Conservation (phyloP, 768 basidiomycete genomes). For the Macrolepiota fuliginosa region DNA sequence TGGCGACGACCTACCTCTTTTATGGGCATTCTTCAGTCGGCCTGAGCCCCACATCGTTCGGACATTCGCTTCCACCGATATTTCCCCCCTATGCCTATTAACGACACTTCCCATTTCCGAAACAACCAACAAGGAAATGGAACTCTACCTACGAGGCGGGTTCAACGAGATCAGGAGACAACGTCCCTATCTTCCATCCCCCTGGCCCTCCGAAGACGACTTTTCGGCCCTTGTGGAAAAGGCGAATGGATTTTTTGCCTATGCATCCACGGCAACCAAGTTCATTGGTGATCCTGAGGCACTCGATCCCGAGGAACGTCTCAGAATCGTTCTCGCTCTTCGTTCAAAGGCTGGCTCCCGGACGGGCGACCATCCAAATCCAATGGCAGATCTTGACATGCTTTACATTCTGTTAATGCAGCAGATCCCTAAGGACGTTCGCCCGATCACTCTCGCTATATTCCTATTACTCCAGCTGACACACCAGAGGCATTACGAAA, state of each 20-base stretch:
- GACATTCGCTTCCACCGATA: neutral
- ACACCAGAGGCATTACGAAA: neutral
- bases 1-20: neutral
- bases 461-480: neutral
- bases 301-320: neutral
- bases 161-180: neutral
- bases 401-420: conserved; percentile 3
- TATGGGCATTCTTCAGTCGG: conserved; percentile 1
- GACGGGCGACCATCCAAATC: neutral
- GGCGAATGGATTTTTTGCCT: neutral
- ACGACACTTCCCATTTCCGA: neutral
- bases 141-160: neutral
- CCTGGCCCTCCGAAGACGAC: neutral
- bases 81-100: neutral
- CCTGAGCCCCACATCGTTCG: neutral
- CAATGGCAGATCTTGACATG: neutral
- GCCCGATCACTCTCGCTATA: neutral
- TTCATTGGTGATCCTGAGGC: conserved; percentile 1
- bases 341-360: neutral
- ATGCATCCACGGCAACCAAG: neutral
- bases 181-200: neutral
- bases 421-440: neutral
- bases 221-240: neutral
- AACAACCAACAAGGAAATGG: neutral
- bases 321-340: neutral